A percentile compares a stretch with the other conserved stretches of the same genome.
Evolutionary conservation across 306 rosid species (phyloP).

Genomic region (Citrullus amarus): DNA sequence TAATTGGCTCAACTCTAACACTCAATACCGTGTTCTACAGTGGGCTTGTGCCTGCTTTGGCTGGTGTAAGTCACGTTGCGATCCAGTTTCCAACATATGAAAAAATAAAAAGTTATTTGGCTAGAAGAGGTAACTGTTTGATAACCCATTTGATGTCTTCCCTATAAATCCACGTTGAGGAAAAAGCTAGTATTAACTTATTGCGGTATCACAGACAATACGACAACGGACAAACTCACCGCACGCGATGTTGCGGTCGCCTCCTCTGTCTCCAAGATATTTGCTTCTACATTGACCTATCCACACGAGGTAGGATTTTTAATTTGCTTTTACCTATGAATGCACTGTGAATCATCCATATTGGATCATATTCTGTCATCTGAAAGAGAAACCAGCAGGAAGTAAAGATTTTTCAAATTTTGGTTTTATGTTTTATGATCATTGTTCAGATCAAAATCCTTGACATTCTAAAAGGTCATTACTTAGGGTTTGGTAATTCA

Average conservation of each 20-base stretch:
- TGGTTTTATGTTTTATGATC: neutral
- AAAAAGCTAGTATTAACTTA: neutral
- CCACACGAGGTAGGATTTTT: constrained; percentile 61
- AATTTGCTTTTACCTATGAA: neutral
- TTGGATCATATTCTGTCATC: neutral
- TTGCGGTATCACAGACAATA: constrained; percentile 31
- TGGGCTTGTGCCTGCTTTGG: constrained; percentile 88
- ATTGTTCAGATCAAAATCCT: neutral
- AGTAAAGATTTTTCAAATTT: neutral
- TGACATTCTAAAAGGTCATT: neutral
- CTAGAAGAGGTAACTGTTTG: constrained; percentile 42
- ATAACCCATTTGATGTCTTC: neutral
- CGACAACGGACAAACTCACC: constrained; percentile 50
- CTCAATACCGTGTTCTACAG: constrained; percentile 24
- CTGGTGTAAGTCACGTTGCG: constrained; percentile 85
- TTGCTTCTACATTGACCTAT: constrained; percentile 82
- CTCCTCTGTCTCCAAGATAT: constrained; percentile 73
- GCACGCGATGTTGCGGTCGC: constrained; percentile 84
- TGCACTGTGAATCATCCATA: neutral
- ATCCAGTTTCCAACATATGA: constrained; percentile 81
- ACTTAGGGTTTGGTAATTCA: neutral
- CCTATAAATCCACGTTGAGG: neutral
- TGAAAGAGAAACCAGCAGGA: neutral
- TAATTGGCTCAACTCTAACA: constrained; percentile 8
- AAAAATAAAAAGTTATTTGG: constrained; percentile 56